Conservation (phyloP, 805 yeast species). For the Clavispora fructus region DNA sequence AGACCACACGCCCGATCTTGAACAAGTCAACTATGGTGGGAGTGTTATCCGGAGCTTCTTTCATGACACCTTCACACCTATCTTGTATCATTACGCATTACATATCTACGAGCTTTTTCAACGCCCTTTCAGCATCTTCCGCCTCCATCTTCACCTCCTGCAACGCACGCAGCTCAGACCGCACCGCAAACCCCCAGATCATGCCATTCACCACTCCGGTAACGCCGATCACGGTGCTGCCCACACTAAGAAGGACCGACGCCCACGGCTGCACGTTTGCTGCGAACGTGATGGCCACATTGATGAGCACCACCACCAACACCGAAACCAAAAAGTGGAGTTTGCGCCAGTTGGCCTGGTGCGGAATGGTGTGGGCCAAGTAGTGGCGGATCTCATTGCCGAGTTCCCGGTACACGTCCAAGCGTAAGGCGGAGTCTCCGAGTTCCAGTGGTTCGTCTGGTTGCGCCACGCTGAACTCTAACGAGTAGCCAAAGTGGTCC, state of each 20-base stretch:
- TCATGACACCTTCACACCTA: no score
- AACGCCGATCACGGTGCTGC: slow-evolving; percentile 49
- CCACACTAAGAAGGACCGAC: slow-evolving; percentile 59
- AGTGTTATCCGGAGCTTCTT: no score
- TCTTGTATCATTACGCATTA: neutral
- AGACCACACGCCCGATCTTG: slow-evolving; percentile 15
- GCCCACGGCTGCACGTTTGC: slow-evolving; percentile 54
- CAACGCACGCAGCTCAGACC: slow-evolving; percentile 73
- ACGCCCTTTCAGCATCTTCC: slow-evolving; percentile 17
- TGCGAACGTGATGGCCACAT: slow-evolving; percentile 55
- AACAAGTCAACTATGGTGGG: no score
- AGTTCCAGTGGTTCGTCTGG: no score
- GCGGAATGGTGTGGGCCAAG: slow-evolving; percentile 40
- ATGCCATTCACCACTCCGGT: slow-evolving; percentile 73
- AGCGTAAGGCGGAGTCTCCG: slow-evolving; percentile 2
- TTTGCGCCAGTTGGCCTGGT: slow-evolving; percentile 63
- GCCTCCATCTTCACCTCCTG: slow-evolving; percentile 73
- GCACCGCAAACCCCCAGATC: slow-evolving; percentile 74
- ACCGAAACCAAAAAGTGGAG: slow-evolving; percentile 59
- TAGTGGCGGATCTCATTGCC: slow-evolving; percentile 19
- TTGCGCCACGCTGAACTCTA: slow-evolving; percentile 26
- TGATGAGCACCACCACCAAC: slow-evolving; percentile 38
- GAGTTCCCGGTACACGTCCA: slow-evolving; percentile 28
- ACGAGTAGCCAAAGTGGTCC: slow-evolving; percentile 83
- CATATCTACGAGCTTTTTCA: neutral